Base-by-base conservation (phyloP, 2,329 filamentous ascomycete species). In the Ophiognomonia clavigignenti-juglandacearum region DNA sequence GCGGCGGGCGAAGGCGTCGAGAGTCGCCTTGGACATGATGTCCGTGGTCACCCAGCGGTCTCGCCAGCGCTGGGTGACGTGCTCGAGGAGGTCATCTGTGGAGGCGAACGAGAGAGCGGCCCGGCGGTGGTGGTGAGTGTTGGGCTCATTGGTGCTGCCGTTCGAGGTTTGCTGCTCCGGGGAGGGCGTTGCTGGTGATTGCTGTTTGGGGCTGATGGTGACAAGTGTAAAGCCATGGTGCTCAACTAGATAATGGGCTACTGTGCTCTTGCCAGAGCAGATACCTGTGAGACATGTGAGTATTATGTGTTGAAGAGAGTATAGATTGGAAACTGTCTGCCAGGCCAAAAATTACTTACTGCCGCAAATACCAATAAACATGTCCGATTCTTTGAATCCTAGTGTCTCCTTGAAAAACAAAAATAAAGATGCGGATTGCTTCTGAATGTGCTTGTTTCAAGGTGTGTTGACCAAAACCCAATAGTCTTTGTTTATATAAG, bases 221-320 rank as follows among this genome's bases (percentile, higher is more conserved):
- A 51, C 45, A 26, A 80, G 80, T 51, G 78, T 82, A 68, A 97
- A 98, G 52, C 80, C 82, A 66, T 96, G 86, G 54, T 91, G 80
- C 54, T 90, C 79, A 54, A 91, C 80, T 8, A 98, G 80, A 64
- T 95, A 96, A 45, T 88, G 80, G 48, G 90, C 90, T 54, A 97
- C 88, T 9, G 89, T 88, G 62, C 83, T 84, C 71, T 96, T 97
- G 60, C 93, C 93, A 40, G 92, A 84, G 71, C 91, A 97, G 59
- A 96, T 92, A 60, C 88, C 91, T 93, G 60, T 34, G 34, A 24
- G 20, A 26, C 11, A 14, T 54, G 49, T 53, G 42, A 56, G 55
- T 54, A 6, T 35, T 10, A 26, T 22, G 37, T 14, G 13, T 29
- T 35, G 44, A 34, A 51, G 43, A 19, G 26, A 29, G 6, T 26